Evolutionary conservation across 352 stramenopile species (phyloP).

Genomic region (Phytophthora lateralis): DNA sequence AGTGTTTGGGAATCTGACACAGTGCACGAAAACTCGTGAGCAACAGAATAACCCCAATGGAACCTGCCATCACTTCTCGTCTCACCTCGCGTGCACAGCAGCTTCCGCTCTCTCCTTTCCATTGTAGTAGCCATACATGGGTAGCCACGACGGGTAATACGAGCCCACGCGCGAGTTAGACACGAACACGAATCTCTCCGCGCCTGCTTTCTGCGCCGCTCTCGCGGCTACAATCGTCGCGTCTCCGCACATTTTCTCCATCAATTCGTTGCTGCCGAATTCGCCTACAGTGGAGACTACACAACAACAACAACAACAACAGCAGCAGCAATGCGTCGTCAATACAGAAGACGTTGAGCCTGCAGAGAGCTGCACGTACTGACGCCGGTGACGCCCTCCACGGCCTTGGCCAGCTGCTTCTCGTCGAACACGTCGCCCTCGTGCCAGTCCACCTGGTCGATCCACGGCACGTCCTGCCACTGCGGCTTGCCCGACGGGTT

Average conservation of each 20-base stretch:
- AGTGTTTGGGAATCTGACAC: constrained; percentile 62
- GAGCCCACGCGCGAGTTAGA: constrained; percentile 91
- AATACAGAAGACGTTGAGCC: not conserved
- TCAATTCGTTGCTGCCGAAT: constrained; percentile 89
- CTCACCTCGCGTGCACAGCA: constrained; percentile 63
- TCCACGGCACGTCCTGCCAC: constrained; percentile 80
- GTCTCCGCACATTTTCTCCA: constrained; percentile 91
- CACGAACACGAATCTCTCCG: constrained; percentile 89
- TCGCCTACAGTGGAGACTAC: constrained; percentile 88
- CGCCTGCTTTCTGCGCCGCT: constrained; percentile 77
- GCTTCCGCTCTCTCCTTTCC: constrained; percentile 89
- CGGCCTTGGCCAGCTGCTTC: constrained; percentile 61
- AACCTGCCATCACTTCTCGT: not conserved
- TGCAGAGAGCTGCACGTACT: constrained; percentile 51
- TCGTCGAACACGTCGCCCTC: constrained; percentile 86
- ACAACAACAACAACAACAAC: constrained; percentile 5
- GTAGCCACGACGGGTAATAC: constrained; percentile 70
- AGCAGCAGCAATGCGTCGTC: not conserved
- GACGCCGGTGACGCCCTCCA: constrained; percentile 79
- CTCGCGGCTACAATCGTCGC: constrained; percentile 78
- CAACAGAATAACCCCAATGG: not conserved
- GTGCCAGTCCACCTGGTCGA: constrained; percentile 89
- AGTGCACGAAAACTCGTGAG: not conserved
- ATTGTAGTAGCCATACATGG: constrained; percentile 90
- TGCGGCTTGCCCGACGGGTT: constrained; percentile 83